Percentiles rank a stretch among this genome's conserved stretches.
Evolutionary conservation across 2,329 filamentous ascomycete species (phyloP).

Genomic region (Niveomyces coronatus): DNA sequence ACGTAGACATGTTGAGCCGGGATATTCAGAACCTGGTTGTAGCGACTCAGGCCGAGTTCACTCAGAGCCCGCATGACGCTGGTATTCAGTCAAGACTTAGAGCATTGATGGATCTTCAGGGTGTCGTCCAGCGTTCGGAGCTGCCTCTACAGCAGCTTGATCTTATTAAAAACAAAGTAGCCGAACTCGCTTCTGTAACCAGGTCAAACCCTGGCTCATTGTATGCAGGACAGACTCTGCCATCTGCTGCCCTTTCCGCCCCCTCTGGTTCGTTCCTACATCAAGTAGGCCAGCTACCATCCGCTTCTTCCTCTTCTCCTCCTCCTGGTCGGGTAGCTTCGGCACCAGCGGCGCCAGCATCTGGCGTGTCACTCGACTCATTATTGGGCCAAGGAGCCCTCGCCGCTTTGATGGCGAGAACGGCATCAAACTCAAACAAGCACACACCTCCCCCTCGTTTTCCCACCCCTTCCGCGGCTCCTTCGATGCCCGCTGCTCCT

Average conservation of each 20-base stretch:
- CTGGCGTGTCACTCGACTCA: slow-evolving; percentile 48
- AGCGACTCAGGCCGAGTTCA: slow-evolving; percentile 62
- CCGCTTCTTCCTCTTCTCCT: slow-evolving; percentile 23
- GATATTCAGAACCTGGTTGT: slow-evolving; percentile 74
- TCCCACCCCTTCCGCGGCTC: slow-evolving; percentile 26
- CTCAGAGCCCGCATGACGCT: slow-evolving; percentile 64
- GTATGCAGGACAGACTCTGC: slow-evolving; percentile 14
- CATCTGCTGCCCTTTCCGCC: slow-evolving; percentile 16
- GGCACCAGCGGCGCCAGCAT: too few relatives aligned
- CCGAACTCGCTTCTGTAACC: slow-evolving; percentile 57
- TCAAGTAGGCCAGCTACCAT: slow-evolving; percentile 22
- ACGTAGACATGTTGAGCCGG: slow-evolving; percentile 65
- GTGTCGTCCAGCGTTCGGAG: slow-evolving; percentile 61
- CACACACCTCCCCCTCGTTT: slow-evolving; percentile 33
- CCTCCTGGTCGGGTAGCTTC: slow-evolving; percentile 26
- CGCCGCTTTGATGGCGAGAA: slow-evolving; percentile 47
- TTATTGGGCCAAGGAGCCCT: slow-evolving; percentile 50
- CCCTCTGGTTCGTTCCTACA: slow-evolving; percentile 18
- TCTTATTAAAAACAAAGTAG: slow-evolving; percentile 76
- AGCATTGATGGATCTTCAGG: slow-evolving; percentile 75
- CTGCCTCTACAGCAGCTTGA: slow-evolving; percentile 73
- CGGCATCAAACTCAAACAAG: slow-evolving; percentile 36
- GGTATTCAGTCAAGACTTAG: slow-evolving; percentile 70
- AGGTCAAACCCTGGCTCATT: slow-evolving; percentile 24
- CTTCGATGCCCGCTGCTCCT: slow-evolving; percentile 35